These are phyloP conservation scores for Globisporangium acanthophoron DNA, from an alignment of 352 stramenopile genomes.

Conservation along the genomic window DNA sequence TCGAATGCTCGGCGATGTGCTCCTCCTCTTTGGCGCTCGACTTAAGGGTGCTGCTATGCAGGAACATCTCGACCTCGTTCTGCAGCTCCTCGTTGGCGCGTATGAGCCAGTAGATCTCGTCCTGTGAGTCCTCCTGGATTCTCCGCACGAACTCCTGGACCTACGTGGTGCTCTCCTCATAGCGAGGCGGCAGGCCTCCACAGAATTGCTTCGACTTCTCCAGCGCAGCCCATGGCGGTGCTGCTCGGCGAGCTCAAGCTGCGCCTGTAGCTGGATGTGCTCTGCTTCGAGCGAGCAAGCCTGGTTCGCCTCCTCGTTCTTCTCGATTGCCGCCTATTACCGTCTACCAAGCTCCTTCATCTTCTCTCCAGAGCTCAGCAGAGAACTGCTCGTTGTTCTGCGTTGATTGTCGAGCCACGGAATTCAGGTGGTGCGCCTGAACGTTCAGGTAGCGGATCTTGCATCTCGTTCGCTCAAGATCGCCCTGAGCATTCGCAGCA, in stretches of 20 bases:
- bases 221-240: conserved; percentile 36
- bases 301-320: conserved; percentile 24
- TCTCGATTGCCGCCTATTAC: too few species aligned
- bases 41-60: conserved; percentile 53
- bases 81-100: conserved; percentile 55
- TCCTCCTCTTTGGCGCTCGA: conserved; percentile 52
- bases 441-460: too few species aligned
- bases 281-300: conserved; percentile 34
- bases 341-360: too few species aligned
- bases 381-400: too few species aligned
- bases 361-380: too few species aligned
- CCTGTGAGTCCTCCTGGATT: conserved; percentile 52
- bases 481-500: not conserved
- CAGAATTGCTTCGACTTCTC: conserved; percentile 58
- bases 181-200: conserved; percentile 46
- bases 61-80: conserved; percentile 58
- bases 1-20: conserved; percentile 45
- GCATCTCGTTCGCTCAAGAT: too few species aligned
- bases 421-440: too few species aligned
- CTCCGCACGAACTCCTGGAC: conserved; percentile 52
- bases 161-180: conserved; percentile 57
- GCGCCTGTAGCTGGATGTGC: conserved; percentile 30
- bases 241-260: conserved; percentile 43
- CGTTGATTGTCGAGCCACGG: too few species aligned
- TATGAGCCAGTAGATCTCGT: conserved; percentile 52